Evolutionary conservation across 768 basidiomycete species (phyloP), one percentile per base, ranked within the genome.

Genomic region (Auriscalpium orientale): DNA sequence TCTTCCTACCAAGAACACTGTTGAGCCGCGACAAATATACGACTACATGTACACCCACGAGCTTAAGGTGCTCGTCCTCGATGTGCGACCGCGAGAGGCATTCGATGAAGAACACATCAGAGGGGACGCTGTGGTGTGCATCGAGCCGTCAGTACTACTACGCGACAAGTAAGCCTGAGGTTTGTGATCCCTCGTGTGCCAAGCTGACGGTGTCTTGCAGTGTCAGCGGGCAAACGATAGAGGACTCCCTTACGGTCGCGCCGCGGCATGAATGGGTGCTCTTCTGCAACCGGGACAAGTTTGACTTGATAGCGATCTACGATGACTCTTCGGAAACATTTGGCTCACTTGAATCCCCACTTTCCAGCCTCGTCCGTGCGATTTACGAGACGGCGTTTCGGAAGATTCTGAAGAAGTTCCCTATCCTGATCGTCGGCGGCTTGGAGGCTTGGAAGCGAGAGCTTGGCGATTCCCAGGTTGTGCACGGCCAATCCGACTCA

Each of bases 221-320:
- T 45, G 74, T 92, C 57, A 82, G 79, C 5, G 80, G 83, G 1
- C 69, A 76, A 46, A 74, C 73, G 28, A 79, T 98, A 10, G 93
- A 95, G 69, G 78, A 87, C 57, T 78, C 89, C 0, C 79, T 97
- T 55, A 71, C 81, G 4, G 73, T 90, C 36, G 83, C 81, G 0
- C 91, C 95, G 1, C 74, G 77, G 38, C 67, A 78, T 40, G 95
- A 98, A 70, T 75, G 75, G 46, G 76, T 77, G 2, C 75, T 89
- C n/a, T 98, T 98, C 68, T 68, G 73, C 44, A 88, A 91, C 58
- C 88, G 95, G 43, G 82, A 93, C 64, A 86, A 88, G 62, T 95
- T 90, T 67, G 94, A 97, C 62, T 70, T 95, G 20, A 83, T 99
- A 22, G 89, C 86, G 15, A 73, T 98, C 4, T 94, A 94, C 68